phyloP scores from a whole-genome alignment of 2,329 filamentous ascomycete genomes.

The Fusarium ambrosium region DNA sequence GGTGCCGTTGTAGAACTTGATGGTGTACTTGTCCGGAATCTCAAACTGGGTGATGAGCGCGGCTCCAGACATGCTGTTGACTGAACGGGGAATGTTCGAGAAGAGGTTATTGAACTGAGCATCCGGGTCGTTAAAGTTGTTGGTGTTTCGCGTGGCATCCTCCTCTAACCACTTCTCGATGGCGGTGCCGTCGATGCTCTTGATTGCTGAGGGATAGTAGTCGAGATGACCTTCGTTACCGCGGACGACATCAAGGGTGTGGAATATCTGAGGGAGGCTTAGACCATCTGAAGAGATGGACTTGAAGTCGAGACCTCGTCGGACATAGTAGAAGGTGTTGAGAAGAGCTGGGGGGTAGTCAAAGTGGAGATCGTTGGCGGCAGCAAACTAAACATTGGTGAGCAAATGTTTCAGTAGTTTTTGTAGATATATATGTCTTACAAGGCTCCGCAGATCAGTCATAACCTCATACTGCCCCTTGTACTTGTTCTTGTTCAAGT shows the following conservation, averaged over 20 bases:
- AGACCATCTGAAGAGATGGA: conserved; percentile 38
- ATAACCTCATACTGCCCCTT: conserved; percentile 43
- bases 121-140: conserved; percentile 42
- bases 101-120: conserved; percentile 45
- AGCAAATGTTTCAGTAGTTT: neutral
- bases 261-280: conserved; percentile 35
- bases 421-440: conserved; percentile 18
- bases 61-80: conserved; percentile 15
- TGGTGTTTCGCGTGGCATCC: conserved; percentile 29
- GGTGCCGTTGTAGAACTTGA: conserved; percentile 42
- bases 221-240: conserved; percentile 31
- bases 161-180: conserved; percentile 42
- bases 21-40: conserved; percentile 41
- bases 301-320: conserved; percentile 30
- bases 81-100: conserved; percentile 24
- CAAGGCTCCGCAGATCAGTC: conserved; percentile 40
- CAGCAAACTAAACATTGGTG: conserved; percentile 30
- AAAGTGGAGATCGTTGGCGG: conserved; percentile 44
- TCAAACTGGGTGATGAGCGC: conserved; percentile 34
- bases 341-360: conserved; percentile 42
- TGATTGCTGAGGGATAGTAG: conserved; percentile 41
- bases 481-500: conserved; percentile 35
- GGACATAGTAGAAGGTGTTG: conserved; percentile 35
- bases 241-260: conserved; percentile 26
- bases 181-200: conserved; percentile 39